A percentile compares a stretch with the other conserved stretches of the same genome.
Evolutionary conservation across 2,329 filamentous ascomycete species (phyloP).

Genomic region (Cladosporium sp.): DNA sequence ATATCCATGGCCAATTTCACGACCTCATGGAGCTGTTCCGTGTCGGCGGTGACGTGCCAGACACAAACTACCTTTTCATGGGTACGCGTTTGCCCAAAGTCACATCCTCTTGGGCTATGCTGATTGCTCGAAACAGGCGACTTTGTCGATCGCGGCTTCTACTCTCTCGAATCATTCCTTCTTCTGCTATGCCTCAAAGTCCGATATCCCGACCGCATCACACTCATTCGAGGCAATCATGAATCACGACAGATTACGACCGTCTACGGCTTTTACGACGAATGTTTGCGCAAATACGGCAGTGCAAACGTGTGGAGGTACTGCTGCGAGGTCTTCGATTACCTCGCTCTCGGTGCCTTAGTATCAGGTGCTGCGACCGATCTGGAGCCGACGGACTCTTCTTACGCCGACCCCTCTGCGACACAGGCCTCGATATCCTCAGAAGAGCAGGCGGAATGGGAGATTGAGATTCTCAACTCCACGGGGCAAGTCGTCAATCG

Average conservation of each 20-base stretch:
- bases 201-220: conserved; percentile 94
- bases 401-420: conserved; percentile 45
- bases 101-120: conserved; percentile 21
- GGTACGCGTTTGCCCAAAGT: conserved; percentile 44
- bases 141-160: conserved; percentile 97
- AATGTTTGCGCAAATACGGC: conserved; percentile 92
- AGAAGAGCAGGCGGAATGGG: conserved; percentile 64
- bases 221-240: conserved; percentile 73
- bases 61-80: conserved; percentile 97
- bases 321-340: conserved; percentile 97
- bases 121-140: conserved; percentile 58
- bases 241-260: conserved; percentile 96
- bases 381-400: conserved; percentile 58
- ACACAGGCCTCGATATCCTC: conserved; percentile 45
- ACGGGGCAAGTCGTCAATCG: conserved; percentile 73
- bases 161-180: conserved; percentile 93
- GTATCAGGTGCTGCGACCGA: conserved; percentile 76
- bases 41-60: conserved; percentile 87
- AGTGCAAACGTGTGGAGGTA: conserved; percentile 92
- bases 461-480: conserved; percentile 90
- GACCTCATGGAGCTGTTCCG: conserved; percentile 95
- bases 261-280: conserved; percentile 97
- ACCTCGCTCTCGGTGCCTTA: conserved; percentile 83
- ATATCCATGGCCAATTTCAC: conserved; percentile 96
- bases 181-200: conserved; percentile 95